A percentile compares a stretch with the other conserved stretches of the same genome.
phyloP scores from a whole-genome alignment of 345 rosid species.

The Mercurialis annua region DNA sequence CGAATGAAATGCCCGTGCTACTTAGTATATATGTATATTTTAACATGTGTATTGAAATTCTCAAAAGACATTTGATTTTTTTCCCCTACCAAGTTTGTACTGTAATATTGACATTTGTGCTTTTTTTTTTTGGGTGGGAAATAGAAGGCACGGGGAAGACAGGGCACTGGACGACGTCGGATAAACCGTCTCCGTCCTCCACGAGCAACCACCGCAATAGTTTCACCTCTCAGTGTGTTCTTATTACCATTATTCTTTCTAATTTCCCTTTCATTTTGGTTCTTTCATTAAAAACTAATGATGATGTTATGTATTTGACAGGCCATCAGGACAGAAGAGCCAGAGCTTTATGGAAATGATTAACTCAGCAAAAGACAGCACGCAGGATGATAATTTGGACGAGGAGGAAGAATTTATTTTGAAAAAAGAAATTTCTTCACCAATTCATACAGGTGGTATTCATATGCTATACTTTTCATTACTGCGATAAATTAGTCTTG shows the following conservation, averaged over 20 bases:
- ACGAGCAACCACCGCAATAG: conserved; percentile 50
- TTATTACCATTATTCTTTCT: background rate
- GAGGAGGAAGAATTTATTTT: conserved; percentile 70
- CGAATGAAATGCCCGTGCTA: no score
- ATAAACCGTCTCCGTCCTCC: conserved; percentile 55
- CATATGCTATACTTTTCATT: background rate
- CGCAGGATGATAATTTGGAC: conserved; percentile 60
- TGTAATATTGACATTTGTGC: background rate
- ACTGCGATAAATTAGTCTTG: background rate
- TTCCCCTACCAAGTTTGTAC: background rate
- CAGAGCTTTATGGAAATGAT: conserved; percentile 94
- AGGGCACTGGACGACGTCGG: conserved; percentile 54
- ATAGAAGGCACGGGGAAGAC: conserved; percentile 41
- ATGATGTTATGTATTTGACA: conserved; percentile 25
- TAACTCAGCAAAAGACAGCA: conserved; percentile 61
- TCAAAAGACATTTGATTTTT: no score
- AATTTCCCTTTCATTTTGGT: background rate
- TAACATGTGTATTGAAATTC: no score
- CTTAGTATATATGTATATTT: no score
- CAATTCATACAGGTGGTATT: conserved; percentile 48
- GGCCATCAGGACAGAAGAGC: conserved; percentile 56
- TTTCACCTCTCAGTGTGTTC: conserved; percentile 70
- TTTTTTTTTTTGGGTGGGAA: conserved; percentile 17
- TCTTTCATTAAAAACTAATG: background rate
- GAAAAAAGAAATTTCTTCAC: conserved; percentile 65